Conservation (phyloP, 768 basidiomycete genomes). For the Boletus subparvulus region DNA sequence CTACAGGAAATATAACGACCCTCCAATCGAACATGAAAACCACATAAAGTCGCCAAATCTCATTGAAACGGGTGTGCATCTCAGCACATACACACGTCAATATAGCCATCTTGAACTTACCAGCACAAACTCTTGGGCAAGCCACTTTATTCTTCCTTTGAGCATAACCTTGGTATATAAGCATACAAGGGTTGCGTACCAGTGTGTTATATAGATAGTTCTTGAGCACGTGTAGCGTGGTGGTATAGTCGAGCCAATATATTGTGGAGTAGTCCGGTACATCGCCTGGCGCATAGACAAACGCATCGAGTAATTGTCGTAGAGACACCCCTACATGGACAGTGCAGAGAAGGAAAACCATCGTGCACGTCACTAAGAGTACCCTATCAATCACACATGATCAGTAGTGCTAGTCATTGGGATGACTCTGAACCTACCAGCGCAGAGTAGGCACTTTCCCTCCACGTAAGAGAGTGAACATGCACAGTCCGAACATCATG, state of each 20-base stretch:
- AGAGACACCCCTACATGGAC: too few species aligned
- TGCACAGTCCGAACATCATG: neutral
- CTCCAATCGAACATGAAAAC: neutral
- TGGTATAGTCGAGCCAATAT: too few species aligned
- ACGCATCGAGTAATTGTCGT: too few species aligned
- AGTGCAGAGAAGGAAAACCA: too few species aligned
- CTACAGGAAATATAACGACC: neutral
- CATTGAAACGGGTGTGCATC: neutral
- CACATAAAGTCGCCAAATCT: constrained; percentile 9
- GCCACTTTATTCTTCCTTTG: neutral
- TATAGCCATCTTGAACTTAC: neutral
- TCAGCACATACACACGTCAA: neutral
- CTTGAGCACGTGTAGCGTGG: too few species aligned
- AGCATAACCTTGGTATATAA: neutral
- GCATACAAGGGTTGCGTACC: too few species aligned
- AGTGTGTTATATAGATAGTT: too few species aligned
- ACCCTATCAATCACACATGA: neutral
- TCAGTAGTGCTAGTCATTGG: neutral
- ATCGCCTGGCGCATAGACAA: too few species aligned
- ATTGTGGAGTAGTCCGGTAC: too few species aligned
- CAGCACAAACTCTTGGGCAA: neutral
- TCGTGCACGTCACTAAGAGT: too few species aligned
- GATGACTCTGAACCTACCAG: too few species aligned
- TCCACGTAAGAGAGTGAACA: neutral
- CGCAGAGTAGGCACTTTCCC: neutral